Evolutionary conservation across 345 rosid species (phyloP).

Genomic region (Linum lewisii): DNA sequence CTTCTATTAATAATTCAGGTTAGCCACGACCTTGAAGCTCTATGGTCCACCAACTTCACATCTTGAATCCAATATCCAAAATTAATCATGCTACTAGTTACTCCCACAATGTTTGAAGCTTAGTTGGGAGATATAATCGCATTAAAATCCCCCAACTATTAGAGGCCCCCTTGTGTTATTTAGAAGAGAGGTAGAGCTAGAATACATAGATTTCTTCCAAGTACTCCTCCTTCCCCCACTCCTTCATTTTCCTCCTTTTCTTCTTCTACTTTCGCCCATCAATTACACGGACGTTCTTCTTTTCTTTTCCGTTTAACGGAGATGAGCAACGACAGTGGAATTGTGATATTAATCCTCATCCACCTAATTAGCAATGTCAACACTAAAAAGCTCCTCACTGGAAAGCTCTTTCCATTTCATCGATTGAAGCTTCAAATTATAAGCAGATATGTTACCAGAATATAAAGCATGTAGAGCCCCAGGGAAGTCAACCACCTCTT

Average conservation of each 20-base stretch:
- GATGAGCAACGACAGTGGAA: slow-evolving; percentile 15
- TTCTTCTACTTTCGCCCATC: too few relatives aligned
- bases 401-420: slow-evolving; percentile 77
- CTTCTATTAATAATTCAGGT: too few relatives aligned
- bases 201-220: slow-evolving; percentile 61
- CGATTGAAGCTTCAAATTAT: slow-evolving; percentile 45
- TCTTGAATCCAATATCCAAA: too few relatives aligned
- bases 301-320: slow-evolving; percentile 25
- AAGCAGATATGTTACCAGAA: slow-evolving; percentile 51
- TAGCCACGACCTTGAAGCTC: too few relatives aligned
- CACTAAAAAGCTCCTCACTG: too few relatives aligned
- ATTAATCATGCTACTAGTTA: too few relatives aligned
- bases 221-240: slow-evolving; percentile 98
- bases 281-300: slow-evolving; percentile 28
- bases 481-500: slow-evolving; percentile 40
- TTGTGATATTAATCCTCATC: slow-evolving; percentile 36
- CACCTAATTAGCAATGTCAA: slow-evolving; percentile 17
- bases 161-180: too few relatives aligned
- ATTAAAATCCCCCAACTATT: too few relatives aligned
- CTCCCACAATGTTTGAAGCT: too few relatives aligned
- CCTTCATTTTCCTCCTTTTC: slow-evolving; percentile 85
- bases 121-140: too few relatives aligned
- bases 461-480: slow-evolving; percentile 92
- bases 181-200: too few relatives aligned
- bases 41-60: too few relatives aligned